Evolutionary conservation across 2,329 filamentous ascomycete species (phyloP), one percentile per base, ranked within the genome.

Genomic region (Laburnicola sp.): DNA sequence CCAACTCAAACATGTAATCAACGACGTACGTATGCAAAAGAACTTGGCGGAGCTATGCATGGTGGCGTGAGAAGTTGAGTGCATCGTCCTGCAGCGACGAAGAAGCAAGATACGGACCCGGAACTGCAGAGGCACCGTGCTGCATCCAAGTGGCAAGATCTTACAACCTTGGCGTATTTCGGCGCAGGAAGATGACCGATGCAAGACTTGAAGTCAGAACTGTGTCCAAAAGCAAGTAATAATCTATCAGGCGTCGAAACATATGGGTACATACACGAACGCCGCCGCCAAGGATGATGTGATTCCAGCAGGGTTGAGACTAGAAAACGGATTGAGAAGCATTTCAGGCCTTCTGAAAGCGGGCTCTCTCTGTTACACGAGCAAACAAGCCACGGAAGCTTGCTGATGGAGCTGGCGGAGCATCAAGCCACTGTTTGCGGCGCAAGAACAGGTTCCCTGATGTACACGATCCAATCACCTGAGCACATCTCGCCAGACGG

Each of bases 391-490:
- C 45, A 47, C 45, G 32, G 31, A 46, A 25, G 36, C 34, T 27
- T 16, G 37, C 37, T 10, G 10, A 30, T 30, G 28, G 10, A 10
- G 22, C 25, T 10, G 37, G 37, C n/a, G 10, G 22, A 16, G 37
- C 23, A 26, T 27, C 11, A 5, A 30, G 28, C 28, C 10, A 5
- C 28, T 30, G 28, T 5, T 4, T 2, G n/a, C n/a, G 23, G 40
- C 16, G 27, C 28, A 25, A 32, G 40, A 50, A 50, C 42, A 27
- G 9, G 45, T 50, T 55, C 41, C 43, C 21, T 43, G 27, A 53
- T 50, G 52, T 46, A 47, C 42, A 55, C 39, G 28, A 22, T 45
- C 47, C 34, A 35, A 38, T 11, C 39, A 28, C 41, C 39, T 50
- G 25, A 45, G 51, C 39, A 31, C 23, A 48, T 16, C 11, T 2